Evolutionary conservation across 78 protist species (phyloP).

Genomic region (Mastigamoeba balamuthi): DNA sequence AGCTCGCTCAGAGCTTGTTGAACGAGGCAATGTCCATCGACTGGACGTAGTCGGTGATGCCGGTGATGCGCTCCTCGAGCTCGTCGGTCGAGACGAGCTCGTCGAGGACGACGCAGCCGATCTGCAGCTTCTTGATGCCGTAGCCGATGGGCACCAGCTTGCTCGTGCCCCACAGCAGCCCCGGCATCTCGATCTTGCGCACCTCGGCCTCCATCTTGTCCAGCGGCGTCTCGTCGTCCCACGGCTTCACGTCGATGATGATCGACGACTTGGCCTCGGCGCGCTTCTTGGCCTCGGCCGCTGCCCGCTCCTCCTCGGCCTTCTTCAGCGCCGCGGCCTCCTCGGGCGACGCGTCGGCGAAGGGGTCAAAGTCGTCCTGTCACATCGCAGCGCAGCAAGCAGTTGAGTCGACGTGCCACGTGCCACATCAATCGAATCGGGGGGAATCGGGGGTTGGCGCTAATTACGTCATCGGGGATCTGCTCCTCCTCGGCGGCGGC

Average conservation of each 20-base stretch:
- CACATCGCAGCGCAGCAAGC: too few species aligned
- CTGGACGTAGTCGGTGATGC: conserved; percentile 73
- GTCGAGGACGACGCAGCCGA: conserved; percentile 66
- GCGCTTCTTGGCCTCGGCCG: conserved; percentile 16
- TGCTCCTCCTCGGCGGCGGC: conserved; percentile 19
- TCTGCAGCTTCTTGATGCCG: conserved; percentile 81
- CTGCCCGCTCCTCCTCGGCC: conserved; percentile 28
- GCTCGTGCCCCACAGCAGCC: conserved; percentile 74
- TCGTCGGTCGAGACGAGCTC: conserved; percentile 53
- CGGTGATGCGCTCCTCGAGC: conserved; percentile 54
- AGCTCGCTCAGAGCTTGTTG: conserved; percentile 73
- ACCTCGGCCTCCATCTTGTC: conserved; percentile 45
- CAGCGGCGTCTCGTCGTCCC: conserved; percentile 76
- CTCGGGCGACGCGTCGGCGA: conserved; percentile 55
- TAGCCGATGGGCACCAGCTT: conserved; percentile 63
- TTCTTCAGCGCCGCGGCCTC: conserved; percentile 47
- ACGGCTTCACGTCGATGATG: conserved; percentile 77
- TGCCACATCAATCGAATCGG: too few species aligned
- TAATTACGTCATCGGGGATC: not conserved
- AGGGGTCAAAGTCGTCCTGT: conserved; percentile 62
- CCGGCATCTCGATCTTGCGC: conserved; percentile 60
- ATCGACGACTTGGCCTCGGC: conserved; percentile 47
- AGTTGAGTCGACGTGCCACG: too few species aligned
- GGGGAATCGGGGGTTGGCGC: not conserved
- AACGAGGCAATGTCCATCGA: conserved; percentile 59